Evolutionary conservation across 139 green algal species (phyloP).

Genomic region (Pleodorina starrii): DNA sequence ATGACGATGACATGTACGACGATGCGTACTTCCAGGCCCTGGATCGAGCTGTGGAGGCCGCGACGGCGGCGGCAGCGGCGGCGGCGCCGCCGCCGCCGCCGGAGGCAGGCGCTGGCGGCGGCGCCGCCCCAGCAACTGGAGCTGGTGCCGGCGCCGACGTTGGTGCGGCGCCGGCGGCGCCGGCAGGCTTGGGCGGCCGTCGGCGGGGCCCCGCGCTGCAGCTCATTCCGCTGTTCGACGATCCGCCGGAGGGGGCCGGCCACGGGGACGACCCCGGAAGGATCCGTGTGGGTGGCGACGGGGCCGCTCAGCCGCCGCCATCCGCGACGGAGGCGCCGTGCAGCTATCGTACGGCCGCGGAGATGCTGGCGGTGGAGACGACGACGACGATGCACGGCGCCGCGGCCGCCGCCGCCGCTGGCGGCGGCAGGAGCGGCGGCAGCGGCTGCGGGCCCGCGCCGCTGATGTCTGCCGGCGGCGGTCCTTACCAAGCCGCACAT

Average conservation of each 20-base stretch:
- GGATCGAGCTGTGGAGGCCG: constrained; percentile 20
- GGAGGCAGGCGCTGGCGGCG: not conserved
- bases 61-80: not conserved
- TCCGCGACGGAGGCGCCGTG: not conserved
- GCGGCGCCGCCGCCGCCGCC: not conserved
- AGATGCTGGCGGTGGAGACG: not conserved
- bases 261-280: not conserved
- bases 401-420: not conserved
- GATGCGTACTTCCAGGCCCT: constrained; percentile 19
- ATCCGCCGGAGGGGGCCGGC: not conserved
- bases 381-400: not conserved
- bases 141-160: not conserved
- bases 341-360: constrained; percentile 7
- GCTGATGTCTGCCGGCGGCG: too few species aligned
- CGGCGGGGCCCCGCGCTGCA: not conserved
- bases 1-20: constrained; percentile 20
- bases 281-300: too few species aligned
- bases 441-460: too few species aligned
- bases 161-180: not conserved
- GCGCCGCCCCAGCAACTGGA: not conserved
- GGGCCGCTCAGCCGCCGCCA: not conserved
- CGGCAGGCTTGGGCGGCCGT: not conserved
- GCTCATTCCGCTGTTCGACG: not conserved
- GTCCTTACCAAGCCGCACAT: too few species aligned
- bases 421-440: not conserved